A percentile compares a stretch with the other conserved stretches of the same genome.
phyloP scores from a whole-genome alignment of 2,329 filamentous ascomycete species.

The Xylaria hypoxylon region DNA sequence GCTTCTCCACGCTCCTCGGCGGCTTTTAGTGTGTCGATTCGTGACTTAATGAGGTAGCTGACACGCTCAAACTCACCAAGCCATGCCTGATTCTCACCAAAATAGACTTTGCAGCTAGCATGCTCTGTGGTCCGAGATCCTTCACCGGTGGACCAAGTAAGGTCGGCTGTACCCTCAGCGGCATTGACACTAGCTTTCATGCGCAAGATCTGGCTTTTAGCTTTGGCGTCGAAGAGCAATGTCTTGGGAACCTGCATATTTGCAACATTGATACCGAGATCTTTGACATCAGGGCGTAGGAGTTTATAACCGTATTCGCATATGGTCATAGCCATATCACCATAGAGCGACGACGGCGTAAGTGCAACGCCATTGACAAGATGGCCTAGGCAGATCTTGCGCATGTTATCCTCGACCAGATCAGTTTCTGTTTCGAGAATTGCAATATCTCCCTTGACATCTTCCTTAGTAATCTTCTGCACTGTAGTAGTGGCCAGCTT shows the following conservation, averaged over 20 bases:
- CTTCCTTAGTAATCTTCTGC: constrained; percentile 72
- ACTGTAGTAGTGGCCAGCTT: constrained; percentile 74
- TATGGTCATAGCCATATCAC: constrained; percentile 66
- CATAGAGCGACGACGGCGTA: constrained; percentile 69
- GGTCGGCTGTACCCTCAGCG: constrained; percentile 63
- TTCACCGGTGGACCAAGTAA: constrained; percentile 70
- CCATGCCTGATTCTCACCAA: constrained; percentile 70
- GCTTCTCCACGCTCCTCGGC: constrained; percentile 74
- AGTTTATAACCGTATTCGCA: constrained; percentile 76
- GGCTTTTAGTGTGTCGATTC: constrained; percentile 67
- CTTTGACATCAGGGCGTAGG: constrained; percentile 65
- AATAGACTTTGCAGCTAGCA: constrained; percentile 70
- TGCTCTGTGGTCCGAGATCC: constrained; percentile 71
- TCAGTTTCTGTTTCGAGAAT: constrained; percentile 74
- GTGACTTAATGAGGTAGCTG: constrained; percentile 75
- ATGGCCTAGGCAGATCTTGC: constrained; percentile 72
- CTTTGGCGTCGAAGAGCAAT: constrained; percentile 66
- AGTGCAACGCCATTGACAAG: constrained; percentile 74
- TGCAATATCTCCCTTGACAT: constrained; percentile 69
- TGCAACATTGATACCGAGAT: constrained; percentile 72
- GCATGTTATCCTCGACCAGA: constrained; percentile 71
- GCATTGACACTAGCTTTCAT: constrained; percentile 71
- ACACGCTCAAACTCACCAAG: constrained; percentile 74
- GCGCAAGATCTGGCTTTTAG: constrained; percentile 67
- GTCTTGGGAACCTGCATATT: constrained; percentile 78